These are phyloP conservation scores for Vitis cinerea DNA, from an alignment of 164 flowering plant genomes.

Conservation along the genomic window DNA sequence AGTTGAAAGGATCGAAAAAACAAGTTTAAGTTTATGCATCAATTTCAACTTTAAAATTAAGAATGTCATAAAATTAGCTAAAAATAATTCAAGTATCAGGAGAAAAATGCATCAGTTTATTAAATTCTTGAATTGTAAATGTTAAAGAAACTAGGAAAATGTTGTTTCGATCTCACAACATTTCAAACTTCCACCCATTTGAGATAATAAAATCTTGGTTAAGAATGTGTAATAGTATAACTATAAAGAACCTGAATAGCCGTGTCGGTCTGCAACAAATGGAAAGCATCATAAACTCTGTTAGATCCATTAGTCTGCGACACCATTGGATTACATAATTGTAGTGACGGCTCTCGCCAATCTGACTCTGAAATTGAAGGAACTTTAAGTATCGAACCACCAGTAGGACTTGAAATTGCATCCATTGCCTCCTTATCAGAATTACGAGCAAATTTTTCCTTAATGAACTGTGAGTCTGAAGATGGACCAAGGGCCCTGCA, in stretches of 20 bases:
- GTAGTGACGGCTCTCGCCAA: constrained; percentile 67
- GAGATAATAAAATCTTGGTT: no score
- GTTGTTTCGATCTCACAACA: no score
- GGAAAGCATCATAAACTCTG: constrained; percentile 61
- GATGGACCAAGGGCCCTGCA: constrained; percentile 38
- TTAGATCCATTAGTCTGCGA: constrained; percentile 31
- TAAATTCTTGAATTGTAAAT: no score
- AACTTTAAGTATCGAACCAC: constrained; percentile 7
- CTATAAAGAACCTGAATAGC: constrained; percentile 59
- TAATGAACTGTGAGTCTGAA: constrained; percentile 13
- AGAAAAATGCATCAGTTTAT: no score
- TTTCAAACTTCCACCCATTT: no score
- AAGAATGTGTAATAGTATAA: not conserved
- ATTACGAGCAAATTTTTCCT: constrained; percentile 21
- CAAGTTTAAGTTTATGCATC: no score
- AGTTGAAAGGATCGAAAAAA: no score
- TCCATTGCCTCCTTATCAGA: constrained; percentile 17
- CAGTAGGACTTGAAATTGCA: constrained; percentile 13
- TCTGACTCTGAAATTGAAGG: constrained; percentile 47
- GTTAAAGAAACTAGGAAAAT: no score
- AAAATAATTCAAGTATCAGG: no score
- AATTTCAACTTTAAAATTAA: no score
- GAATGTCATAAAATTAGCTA: no score
- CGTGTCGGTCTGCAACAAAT: constrained; percentile 60
- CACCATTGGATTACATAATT: constrained; percentile 26